Evolutionary conservation across 164 flowering plant species (phyloP).

Genomic region (Aristolochia contorta): DNA sequence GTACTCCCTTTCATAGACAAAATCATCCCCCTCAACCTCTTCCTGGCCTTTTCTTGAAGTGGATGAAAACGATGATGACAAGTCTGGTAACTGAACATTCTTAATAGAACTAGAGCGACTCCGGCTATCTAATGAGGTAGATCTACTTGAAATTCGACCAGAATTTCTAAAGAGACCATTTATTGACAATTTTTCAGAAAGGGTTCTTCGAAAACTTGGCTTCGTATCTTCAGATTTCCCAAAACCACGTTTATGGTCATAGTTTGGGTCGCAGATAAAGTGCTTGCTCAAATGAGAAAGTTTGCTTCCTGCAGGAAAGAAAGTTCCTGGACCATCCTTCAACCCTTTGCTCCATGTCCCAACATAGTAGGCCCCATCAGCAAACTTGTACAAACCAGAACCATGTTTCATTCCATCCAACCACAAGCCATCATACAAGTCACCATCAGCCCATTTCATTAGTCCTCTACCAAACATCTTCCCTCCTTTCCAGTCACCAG

Average conservation of each 20-base stretch:
- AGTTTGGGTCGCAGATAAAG: conserved; percentile 20
- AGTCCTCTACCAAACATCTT: conserved; percentile 82
- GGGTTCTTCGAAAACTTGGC: conserved; percentile 32
- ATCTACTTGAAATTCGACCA: conserved; percentile 34
- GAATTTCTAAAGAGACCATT: conserved; percentile 29
- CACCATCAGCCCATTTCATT: conserved; percentile 78
- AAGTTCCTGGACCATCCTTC: conserved; percentile 86
- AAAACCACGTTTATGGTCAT: conserved; percentile 16
- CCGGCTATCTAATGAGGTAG: conserved; percentile 25
- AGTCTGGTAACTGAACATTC: conserved; percentile 25
- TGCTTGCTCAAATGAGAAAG: conserved; percentile 34
- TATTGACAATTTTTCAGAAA: conserved; percentile 36
- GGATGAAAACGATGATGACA: conserved; percentile 17
- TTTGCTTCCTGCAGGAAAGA: conserved; percentile 68
- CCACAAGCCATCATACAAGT: conserved; percentile 77
- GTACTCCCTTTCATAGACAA: conserved; percentile 78
- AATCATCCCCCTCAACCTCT: conserved; percentile 15
- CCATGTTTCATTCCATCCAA: conserved; percentile 70
- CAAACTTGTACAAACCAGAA: conserved; percentile 58
- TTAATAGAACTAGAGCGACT: conserved; percentile 19
- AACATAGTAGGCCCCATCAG: conserved; percentile 71
- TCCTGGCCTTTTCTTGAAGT: conserved; percentile 24
- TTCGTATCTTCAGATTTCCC: conserved; percentile 22
- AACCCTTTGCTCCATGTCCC: conserved; percentile 81
- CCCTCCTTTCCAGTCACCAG: conserved; percentile 81